A percentile compares a stretch with the other conserved stretches of the same genome.
Evolutionary conservation across 805 yeast species (phyloP).

Genomic region (Candida ulmi): DNA sequence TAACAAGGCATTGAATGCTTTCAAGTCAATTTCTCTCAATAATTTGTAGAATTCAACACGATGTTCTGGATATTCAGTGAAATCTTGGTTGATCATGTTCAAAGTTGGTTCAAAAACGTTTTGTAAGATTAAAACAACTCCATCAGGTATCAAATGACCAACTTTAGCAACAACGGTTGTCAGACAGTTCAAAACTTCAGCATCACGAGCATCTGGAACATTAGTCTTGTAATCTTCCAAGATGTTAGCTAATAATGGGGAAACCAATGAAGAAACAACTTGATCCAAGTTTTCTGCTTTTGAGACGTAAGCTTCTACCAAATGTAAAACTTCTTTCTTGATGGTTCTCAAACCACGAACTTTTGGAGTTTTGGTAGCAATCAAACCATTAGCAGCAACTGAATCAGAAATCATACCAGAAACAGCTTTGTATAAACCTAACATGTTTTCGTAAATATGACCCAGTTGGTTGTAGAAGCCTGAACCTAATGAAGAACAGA

Average conservation of each 20-base stretch:
- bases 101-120: constrained; percentile 92
- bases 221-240: constrained; percentile 83
- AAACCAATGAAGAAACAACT: constrained; percentile 75
- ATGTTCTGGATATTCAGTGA: constrained; percentile 96
- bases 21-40: constrained; percentile 78
- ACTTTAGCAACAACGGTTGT: constrained; percentile 84
- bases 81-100: constrained; percentile 92
- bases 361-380: constrained; percentile 92
- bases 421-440: constrained; percentile 83
- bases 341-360: constrained; percentile 94
- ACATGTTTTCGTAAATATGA: constrained; percentile 80
- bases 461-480: constrained; percentile 87
- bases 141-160: constrained; percentile 83
- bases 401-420: constrained; percentile 77
- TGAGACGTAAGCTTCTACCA: constrained; percentile 83
- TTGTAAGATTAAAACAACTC: constrained; percentile 80
- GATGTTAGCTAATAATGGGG: constrained; percentile 78
- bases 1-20: constrained; percentile 79
- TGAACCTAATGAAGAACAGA: constrained; percentile 91
- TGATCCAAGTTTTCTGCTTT: constrained; percentile 81
- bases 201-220: constrained; percentile 96
- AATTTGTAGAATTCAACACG: constrained; percentile 93
- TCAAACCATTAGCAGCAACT: constrained; percentile 73
- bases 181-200: constrained; percentile 94
- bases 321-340: constrained; percentile 85